phyloP scores from a whole-genome alignment of 2,329 filamentous ascomycete genomes.

The Aspergillus fijiensis region DNA sequence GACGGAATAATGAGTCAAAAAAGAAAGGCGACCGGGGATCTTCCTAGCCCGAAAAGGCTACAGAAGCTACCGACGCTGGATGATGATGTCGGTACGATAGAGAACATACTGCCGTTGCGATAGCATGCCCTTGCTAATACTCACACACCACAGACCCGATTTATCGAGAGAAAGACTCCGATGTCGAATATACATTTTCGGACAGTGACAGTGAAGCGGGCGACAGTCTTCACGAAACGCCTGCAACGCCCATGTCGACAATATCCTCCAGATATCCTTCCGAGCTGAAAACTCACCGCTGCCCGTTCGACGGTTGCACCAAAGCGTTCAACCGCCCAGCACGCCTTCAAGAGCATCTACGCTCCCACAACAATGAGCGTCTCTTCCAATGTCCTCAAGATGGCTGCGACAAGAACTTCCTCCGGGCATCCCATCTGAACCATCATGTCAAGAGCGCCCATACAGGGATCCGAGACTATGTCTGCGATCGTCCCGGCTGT shows the following conservation, averaged over 20 bases:
- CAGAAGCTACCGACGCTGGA: conserved; percentile 30
- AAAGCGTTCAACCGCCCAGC: conserved; percentile 88
- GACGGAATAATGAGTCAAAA: conserved; percentile 35
- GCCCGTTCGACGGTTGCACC: conserved; percentile 69
- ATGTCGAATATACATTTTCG: conserved; percentile 33
- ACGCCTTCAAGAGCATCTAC: conserved; percentile 73
- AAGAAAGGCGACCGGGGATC: conserved; percentile 32
- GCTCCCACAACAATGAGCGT: conserved; percentile 82
- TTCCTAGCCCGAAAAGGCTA: conserved; percentile 31
- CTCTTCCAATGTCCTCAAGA: conserved; percentile 70
- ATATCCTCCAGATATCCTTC: conserved; percentile 55
- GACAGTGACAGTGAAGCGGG: conserved; percentile 30
- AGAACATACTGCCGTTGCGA: not conserved
- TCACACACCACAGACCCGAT: conserved; percentile 29
- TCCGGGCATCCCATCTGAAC: conserved; percentile 80
- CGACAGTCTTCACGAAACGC: conserved; percentile 45
- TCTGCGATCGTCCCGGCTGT: conserved; percentile 71
- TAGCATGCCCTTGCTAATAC: not conserved
- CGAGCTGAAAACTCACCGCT: conserved; percentile 73
- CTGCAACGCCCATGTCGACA: conserved; percentile 53
- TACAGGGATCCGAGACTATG: conserved; percentile 66
- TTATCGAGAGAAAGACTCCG: conserved; percentile 35
- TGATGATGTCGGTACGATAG: conserved; percentile 29
- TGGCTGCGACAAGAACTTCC: conserved; percentile 78
- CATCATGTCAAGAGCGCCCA: conserved; percentile 84